Conservation (phyloP, 2,329 filamentous ascomycete genomes). For the Nemania diffusa region DNA sequence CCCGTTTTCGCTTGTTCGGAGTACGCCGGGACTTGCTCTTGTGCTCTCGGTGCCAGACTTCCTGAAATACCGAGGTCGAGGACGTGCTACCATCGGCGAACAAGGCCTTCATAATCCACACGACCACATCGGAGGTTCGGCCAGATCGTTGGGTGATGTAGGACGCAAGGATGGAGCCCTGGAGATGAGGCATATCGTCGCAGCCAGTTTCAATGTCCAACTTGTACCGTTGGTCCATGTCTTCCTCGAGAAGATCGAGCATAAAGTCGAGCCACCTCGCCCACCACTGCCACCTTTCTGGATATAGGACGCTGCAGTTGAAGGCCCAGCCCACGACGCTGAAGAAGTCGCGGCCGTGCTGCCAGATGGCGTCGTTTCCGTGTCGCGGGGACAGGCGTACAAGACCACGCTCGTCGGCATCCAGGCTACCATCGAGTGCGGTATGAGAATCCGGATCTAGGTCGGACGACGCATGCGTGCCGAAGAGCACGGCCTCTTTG, state of each 20-base stretch:
- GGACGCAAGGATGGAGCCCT: conserved; percentile 67
- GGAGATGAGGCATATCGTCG: conserved; percentile 52
- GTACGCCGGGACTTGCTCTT: conserved; percentile 55
- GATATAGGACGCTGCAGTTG: conserved; percentile 81
- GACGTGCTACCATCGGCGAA: conserved; percentile 72
- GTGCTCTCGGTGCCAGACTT: conserved; percentile 76
- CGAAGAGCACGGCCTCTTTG: conserved; percentile 77
- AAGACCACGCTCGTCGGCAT: conserved; percentile 60
- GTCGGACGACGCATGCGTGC: conserved; percentile 49
- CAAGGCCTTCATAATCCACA: conserved; percentile 71
- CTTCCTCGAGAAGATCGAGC: conserved; percentile 78
- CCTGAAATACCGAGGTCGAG: conserved; percentile 65
- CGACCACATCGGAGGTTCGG: conserved; percentile 57
- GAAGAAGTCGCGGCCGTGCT: conserved; percentile 88
- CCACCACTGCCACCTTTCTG: conserved; percentile 84
- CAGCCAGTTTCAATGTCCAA: conserved; percentile 55
- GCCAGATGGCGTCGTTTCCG: conserved; percentile 76
- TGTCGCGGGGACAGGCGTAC: conserved; percentile 67
- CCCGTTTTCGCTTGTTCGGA: conserved; percentile 62
- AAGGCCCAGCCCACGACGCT: conserved; percentile 89
- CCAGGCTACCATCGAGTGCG: conserved; percentile 60
- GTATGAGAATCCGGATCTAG: conserved; percentile 61
- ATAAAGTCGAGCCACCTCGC: conserved; percentile 82
- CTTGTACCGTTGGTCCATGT: conserved; percentile 69
- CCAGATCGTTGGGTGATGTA: conserved; percentile 64